Percentiles rank a stretch among this genome's conserved stretches.
Conservation (phyloP, 148 eudicot genomes). For the Cornus suecica region DNA sequence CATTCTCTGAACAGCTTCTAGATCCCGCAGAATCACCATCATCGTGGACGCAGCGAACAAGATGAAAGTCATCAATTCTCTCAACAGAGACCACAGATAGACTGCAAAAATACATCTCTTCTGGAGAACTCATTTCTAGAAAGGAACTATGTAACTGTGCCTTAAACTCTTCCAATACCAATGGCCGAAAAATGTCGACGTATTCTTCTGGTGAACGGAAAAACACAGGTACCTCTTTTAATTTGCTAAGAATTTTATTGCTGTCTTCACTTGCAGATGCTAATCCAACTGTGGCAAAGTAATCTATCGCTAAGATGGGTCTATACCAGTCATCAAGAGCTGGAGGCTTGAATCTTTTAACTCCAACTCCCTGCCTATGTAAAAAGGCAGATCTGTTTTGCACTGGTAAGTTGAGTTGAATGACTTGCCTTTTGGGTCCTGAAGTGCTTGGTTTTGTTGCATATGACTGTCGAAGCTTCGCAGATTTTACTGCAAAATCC, state of each 20-base stretch:
- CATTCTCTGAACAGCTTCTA: constrained; percentile 70
- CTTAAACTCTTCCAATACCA: constrained; percentile 93
- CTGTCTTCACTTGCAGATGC: constrained; percentile 49
- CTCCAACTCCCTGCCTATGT: constrained; percentile 50
- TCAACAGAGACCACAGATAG: constrained; percentile 90
- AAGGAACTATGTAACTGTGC: constrained; percentile 84
- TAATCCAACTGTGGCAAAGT: constrained; percentile 78
- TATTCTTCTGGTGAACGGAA: constrained; percentile 81
- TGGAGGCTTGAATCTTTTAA: constrained; percentile 70
- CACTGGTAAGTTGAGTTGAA: constrained; percentile 67
- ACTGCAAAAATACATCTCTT: constrained; percentile 73
- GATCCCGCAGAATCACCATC: constrained; percentile 44
- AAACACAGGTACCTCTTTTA: constrained; percentile 82
- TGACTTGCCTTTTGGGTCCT: constrained; percentile 79
- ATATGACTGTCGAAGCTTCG: constrained; percentile 43
- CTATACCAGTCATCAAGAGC: constrained; percentile 90
- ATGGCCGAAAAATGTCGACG: constrained; percentile 78
- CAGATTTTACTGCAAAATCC: constrained; percentile 66
- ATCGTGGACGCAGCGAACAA: constrained; percentile 87
- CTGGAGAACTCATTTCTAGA: constrained; percentile 68
- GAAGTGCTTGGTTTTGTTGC: constrained; percentile 37
- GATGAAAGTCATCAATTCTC: constrained; percentile 93
- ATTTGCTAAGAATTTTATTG: constrained; percentile 34
- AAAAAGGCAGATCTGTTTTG: constrained; percentile 49
- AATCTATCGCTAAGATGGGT: constrained; percentile 82